phyloP scores from a whole-genome alignment of 352 stramenopile species.

The Phytopythium mirpurense region DNA sequence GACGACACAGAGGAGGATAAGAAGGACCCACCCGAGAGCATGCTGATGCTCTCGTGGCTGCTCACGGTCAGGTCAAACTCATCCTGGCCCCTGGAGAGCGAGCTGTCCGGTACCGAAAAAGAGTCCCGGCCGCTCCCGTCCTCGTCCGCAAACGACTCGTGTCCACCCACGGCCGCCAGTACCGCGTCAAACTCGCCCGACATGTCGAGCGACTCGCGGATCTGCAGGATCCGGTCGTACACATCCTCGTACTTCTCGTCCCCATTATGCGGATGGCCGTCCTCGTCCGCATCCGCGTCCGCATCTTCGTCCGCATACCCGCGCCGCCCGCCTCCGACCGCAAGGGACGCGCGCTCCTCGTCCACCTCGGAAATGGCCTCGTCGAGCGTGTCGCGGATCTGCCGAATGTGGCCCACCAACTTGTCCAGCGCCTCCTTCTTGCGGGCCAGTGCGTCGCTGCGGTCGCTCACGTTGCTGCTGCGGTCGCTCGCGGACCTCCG shows the following conservation, averaged over 20 bases:
- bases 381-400: conserved; percentile 66
- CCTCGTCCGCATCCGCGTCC: conserved; percentile 22
- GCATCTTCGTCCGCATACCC: conserved; percentile 4
- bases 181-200: conserved; percentile 49
- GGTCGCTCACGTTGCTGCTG: conserved; percentile 5
- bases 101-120: neutral
- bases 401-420: conserved; percentile 56
- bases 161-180: conserved; percentile 22
- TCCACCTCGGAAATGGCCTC: conserved; percentile 57
- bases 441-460: conserved; percentile 2
- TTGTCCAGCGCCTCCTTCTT: conserved; percentile 45
- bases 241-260: conserved; percentile 34
- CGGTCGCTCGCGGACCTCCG: conserved; percentile 5
- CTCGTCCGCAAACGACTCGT: neutral
- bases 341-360: conserved; percentile 12
- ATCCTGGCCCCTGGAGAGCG: neutral
- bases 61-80: conserved; percentile 4
- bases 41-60: conserved; percentile 7
- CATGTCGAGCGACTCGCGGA: conserved; percentile 41
- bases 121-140: neutral
- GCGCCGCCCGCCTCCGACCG: neutral
- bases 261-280: conserved; percentile 15
- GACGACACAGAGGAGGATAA: conserved; percentile 26
- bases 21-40: conserved; percentile 12
- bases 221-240: conserved; percentile 45